These are phyloP conservation scores for Chalciporus sp. DNA, from an alignment of 1,284 basidiomycete genomes.

Conservation along the genomic window DNA sequence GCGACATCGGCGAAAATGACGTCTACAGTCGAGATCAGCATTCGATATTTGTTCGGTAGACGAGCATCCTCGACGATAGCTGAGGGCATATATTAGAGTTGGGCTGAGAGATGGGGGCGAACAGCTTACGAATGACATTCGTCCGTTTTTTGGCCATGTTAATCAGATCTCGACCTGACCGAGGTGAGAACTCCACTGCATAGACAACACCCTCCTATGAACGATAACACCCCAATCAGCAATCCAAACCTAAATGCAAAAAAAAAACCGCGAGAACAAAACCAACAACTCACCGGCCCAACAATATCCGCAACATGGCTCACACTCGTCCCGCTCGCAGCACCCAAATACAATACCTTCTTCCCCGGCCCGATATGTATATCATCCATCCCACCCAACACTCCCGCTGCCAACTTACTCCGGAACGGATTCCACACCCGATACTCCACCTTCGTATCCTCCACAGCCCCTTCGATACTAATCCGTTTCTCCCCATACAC, in stretches of 20 bases:
- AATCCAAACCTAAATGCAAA: background rate
- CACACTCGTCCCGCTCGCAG: conserved; percentile 95
- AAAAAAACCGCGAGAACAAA: conserved; percentile 11
- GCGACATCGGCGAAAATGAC: conserved; percentile 98
- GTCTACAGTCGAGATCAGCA: conserved; percentile 91
- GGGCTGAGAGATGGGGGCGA: background rate
- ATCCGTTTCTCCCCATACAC: conserved; percentile 99
- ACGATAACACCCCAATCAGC: conserved; percentile 5
- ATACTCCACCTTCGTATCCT: conserved; percentile 93
- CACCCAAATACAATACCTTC: conserved; percentile 98
- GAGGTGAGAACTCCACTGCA: conserved; percentile 97
- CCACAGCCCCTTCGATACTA: conserved; percentile 75
- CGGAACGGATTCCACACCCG: conserved; percentile 99
- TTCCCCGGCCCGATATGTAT: conserved; percentile 94
- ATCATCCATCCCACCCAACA: conserved; percentile 93
- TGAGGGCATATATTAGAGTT: conserved; percentile 34
- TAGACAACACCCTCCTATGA: conserved; percentile 92
- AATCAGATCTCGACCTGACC: conserved; percentile 96
- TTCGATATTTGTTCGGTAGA: conserved; percentile 92
- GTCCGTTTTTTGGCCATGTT: conserved; percentile 99
- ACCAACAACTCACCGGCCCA: conserved; percentile 71
- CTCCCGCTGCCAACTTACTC: conserved; percentile 95
- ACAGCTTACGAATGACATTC: conserved; percentile 91
- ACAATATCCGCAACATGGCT: conserved; percentile 99
- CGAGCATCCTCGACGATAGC: conserved; percentile 98